A percentile compares a stretch with the other conserved stretches of the same genome.
Conservation (phyloP, 257 asterid species). For the Solanum pinnatisectum region DNA sequence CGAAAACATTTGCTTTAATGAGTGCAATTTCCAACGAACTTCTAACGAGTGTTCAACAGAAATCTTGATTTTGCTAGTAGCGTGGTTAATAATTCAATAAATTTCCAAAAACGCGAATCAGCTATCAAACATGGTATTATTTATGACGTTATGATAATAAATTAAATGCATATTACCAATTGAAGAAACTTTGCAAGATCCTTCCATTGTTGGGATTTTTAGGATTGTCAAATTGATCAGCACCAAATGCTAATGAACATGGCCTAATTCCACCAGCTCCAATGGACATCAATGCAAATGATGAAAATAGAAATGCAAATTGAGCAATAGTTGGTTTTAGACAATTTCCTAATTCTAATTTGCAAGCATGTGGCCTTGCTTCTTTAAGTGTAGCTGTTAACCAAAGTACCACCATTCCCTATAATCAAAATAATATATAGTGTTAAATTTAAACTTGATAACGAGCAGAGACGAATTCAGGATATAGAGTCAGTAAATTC, state of each 20-base stretch:
- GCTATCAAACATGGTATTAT: not conserved
- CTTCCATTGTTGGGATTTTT: conserved; percentile 40
- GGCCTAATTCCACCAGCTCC: conserved; percentile 78
- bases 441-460: not conserved
- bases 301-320: conserved; percentile 31
- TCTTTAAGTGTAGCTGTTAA: conserved; percentile 39
- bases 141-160: not conserved
- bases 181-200: conserved; percentile 49
- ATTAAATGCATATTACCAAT: conserved; percentile 16
- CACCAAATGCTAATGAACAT: conserved; percentile 73
- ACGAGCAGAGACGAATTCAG: not conserved
- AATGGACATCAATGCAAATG: conserved; percentile 47
- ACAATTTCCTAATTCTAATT: conserved; percentile 24
- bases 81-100: not conserved
- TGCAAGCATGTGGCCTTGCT: conserved; percentile 35
- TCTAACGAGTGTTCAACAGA: not conserved
- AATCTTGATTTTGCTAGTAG: not conserved
- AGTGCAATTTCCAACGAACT: not conserved
- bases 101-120: fast-evolving
- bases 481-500: not conserved
- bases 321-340: conserved; percentile 34
- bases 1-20: too few species aligned
- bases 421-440: not conserved
- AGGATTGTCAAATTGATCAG: conserved; percentile 60
- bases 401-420: conserved; percentile 49